Evolutionary conservation across 1,139 yeast species (phyloP), one percentile per base, ranked within the genome.

Genomic region (Magnusiomyces suaveolens): DNA sequence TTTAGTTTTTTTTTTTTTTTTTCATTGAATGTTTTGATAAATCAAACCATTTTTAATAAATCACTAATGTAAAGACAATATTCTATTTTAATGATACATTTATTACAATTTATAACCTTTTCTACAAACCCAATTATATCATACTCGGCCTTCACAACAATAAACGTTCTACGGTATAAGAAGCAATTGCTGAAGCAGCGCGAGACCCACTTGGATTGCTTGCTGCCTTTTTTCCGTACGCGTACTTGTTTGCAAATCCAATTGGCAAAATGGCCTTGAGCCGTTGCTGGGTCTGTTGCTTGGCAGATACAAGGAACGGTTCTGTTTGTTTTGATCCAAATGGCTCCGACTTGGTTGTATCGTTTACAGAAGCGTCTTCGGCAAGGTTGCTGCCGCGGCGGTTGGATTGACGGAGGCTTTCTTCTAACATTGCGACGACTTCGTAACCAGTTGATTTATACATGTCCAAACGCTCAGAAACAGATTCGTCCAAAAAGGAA

Each of bases 341-440:
- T n/a, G n/a, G n/a, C n/a, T n/a, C n/a, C n/a, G n/a, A n/a, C n/a
- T n/a, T 41, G 23, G 20, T 41, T 21, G 12, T 23, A 20, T 41
- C 20, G 24, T 41, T 20, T 18, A 23, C 12, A 3, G 20, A 3
- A 18, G 46, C 20, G 3, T 20, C 36, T 10, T 18, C 43, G 16
- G 32, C 32, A 10, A 43, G 4, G 14, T 23, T 3, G n/a, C 16
- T 10, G 6, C 32, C 32, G 8, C 20, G 10, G 32, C 32, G n/a
- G 10, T 24, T 38, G 20, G 24, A 24, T 48, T 36, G 24, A 25
- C 44, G 32, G 21, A 46, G 6, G n/a, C 26, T 25, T 63, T 80
- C 83, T 58, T 78, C 80, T 43, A 82, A 72, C 57, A 83, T 72
- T 0, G 83, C 77, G 59, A 82, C 69, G 56, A 81, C 75, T 65